Base-by-base conservation (phyloP, 2,329 filamentous ascomycete species). In the Sclerotinia borealis region DNA sequence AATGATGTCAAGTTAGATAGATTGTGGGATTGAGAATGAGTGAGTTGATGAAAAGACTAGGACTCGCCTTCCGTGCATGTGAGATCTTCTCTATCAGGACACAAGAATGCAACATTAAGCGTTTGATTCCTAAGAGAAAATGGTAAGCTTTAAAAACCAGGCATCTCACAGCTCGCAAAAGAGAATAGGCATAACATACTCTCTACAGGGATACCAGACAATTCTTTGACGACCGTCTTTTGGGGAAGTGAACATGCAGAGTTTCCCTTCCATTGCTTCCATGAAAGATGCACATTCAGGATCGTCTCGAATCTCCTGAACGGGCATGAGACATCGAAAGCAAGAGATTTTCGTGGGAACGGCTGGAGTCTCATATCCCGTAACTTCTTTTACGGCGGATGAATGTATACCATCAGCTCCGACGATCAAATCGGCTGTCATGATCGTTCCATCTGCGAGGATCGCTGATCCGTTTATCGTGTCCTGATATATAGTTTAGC, bases 351-450 rank as follows among this genome's bases (percentile, higher is more conserved):
- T 69, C 6, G 68, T 69, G 5, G 51, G 50, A 15, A 43, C 15
- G 8, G 63, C 43, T 15, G 54, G 45, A 10, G 47, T 63, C 15
- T 59, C 27, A 45, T 50, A 41, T 15, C 54, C 54, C 1, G 27
- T 17, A 3, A 63, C 15, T 47, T 31, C 31, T 45, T 47, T 37
- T 8, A 51, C 52, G 8, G 54, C 61, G 4, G 25, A 5, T 17
- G 63, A 63, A 63, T 67, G 66, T 4, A 85, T 80, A 0, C 83
- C 83, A 66, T 86, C 83, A 0, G 83, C 83, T 3, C 82, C 83
- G 3, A 86, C 66, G 2, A 86, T 68, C 0, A 85, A 63, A 65
- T 86, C 83, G 5, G 78, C 80, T 1, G 75, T 66, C 7, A 81
- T 68, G 2, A 68, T 69, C 0, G 76, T 72, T 0, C 82, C 83